Evolutionary conservation across 139 green algal genomes (phyloP).

Genomic region (Ettlia oleoabundans): DNA sequence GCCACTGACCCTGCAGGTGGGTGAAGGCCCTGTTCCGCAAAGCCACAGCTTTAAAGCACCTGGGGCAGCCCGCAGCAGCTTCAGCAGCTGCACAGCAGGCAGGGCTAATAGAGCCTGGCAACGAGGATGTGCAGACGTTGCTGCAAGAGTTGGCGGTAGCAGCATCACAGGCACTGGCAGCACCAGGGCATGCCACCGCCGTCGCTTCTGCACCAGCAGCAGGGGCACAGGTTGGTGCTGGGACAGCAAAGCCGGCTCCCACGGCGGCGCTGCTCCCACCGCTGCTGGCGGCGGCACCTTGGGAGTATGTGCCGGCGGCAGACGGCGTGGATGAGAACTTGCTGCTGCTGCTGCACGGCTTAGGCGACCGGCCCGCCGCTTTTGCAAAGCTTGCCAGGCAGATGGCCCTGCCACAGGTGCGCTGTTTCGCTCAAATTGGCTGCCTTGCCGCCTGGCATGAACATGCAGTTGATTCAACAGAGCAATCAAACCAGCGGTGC

Average conservation of each 20-base stretch:
- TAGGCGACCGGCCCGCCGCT: constrained; percentile 44
- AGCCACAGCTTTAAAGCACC: constrained; percentile 10
- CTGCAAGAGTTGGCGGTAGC: background rate
- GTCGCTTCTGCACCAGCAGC: background rate
- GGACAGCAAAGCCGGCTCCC: background rate
- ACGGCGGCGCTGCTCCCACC: constrained; percentile 29
- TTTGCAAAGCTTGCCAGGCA: constrained; percentile 40
- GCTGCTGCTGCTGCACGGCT: constrained; percentile 53
- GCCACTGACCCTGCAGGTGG: constrained; percentile 1
- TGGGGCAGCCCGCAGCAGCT: background rate
- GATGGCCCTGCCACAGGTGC: constrained; percentile 51
- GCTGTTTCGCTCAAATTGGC: too few relatives aligned
- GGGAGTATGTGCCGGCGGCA: constrained; percentile 19
- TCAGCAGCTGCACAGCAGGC: constrained; percentile 12
- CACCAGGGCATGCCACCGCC: too few relatives aligned
- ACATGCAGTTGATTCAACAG: too few relatives aligned
- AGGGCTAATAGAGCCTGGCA: background rate
- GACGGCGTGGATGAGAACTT: constrained; percentile 48
- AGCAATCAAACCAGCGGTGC: too few relatives aligned
- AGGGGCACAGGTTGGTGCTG: background rate
- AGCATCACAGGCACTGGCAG: too few relatives aligned
- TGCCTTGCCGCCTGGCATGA: too few relatives aligned
- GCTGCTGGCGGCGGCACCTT: background rate
- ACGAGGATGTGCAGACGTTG: background rate
- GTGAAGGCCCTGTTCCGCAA: constrained; percentile 30